phyloP scores from a whole-genome alignment of 2,329 filamentous ascomycete genomes.

The Paracorniculantispora psalliotae region DNA sequence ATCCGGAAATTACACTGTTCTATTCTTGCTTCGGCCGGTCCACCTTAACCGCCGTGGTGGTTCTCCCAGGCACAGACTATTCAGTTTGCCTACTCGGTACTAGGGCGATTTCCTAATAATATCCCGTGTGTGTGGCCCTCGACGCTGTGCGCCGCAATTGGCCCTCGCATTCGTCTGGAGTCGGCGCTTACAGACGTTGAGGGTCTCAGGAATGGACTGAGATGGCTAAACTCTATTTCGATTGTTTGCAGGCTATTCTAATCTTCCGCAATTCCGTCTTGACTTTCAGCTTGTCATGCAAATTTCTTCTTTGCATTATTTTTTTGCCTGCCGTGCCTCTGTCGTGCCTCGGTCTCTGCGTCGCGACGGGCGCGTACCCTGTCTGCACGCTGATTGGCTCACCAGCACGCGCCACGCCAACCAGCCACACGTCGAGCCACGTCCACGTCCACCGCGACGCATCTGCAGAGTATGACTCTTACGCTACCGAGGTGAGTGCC shows the following conservation, averaged over 20 bases:
- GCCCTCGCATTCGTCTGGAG: background rate
- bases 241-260: too few species aligned
- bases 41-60: conserved; percentile 5
- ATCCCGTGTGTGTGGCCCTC: background rate
- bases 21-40: background rate
- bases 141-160: background rate
- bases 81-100: background rate
- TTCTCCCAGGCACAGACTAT: background rate
- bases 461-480: background rate
- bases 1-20: conserved; percentile 2
- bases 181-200: conserved; percentile 1
- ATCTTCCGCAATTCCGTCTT: too few species aligned
- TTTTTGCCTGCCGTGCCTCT: background rate
- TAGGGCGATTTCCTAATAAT: conserved; percentile 4
- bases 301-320: too few species aligned
- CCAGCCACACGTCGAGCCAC: background rate
- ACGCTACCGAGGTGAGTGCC: too few species aligned
- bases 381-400: conserved; percentile 9
- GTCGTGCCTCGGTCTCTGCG: background rate
- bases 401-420: conserved; percentile 13
- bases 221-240: background rate
- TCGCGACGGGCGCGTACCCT: conserved; percentile 8
- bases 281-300: too few species aligned
- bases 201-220: background rate
- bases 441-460: background rate